Conservation (phyloP, 179 eudicot species). For the Actinidia polygama region DNA sequence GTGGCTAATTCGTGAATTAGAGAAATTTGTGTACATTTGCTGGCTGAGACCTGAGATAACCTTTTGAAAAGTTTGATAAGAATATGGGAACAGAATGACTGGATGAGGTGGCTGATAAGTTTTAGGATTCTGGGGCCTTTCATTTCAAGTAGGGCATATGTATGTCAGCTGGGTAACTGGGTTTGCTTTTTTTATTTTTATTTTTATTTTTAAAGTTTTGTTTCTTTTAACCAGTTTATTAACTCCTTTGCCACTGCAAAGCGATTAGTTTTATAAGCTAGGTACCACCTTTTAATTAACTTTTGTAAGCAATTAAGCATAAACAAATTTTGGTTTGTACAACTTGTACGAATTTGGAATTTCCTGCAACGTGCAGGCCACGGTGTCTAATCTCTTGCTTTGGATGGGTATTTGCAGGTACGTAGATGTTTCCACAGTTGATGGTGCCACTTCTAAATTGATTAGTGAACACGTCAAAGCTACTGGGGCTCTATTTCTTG, state of each 20-base stretch:
- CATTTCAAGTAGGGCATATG: not conserved
- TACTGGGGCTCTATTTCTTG: slow-evolving; percentile 86
- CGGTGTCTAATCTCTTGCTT: slow-evolving; percentile 1
- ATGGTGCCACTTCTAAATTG: slow-evolving; percentile 74
- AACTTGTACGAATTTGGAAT: not conserved
- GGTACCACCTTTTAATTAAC: not conserved
- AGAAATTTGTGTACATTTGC: not conserved
- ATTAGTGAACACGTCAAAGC: slow-evolving; percentile 65
- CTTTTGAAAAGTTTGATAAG: not conserved
- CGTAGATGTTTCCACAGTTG: slow-evolving; percentile 96
- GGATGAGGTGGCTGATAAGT: slow-evolving; percentile 1
- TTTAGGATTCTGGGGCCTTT: not conserved
- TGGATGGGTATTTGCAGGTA: slow-evolving; percentile 59
- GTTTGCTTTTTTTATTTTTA: not conserved
- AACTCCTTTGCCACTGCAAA: not conserved
- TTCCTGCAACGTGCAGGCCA: not conserved
- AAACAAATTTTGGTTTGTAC: not conserved
- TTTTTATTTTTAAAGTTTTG: not conserved
- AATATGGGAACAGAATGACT: not conserved
- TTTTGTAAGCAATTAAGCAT: no score
- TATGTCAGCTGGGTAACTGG: not conserved
- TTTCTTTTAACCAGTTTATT: not conserved
- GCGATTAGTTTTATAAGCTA: not conserved
- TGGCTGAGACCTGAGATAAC: slow-evolving; percentile 1
- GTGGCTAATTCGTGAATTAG: not conserved